A percentile compares a stretch with the other conserved stretches of the same genome.
Conservation (phyloP, 306 rosid genomes). For the Styphnolobium japonicum region DNA sequence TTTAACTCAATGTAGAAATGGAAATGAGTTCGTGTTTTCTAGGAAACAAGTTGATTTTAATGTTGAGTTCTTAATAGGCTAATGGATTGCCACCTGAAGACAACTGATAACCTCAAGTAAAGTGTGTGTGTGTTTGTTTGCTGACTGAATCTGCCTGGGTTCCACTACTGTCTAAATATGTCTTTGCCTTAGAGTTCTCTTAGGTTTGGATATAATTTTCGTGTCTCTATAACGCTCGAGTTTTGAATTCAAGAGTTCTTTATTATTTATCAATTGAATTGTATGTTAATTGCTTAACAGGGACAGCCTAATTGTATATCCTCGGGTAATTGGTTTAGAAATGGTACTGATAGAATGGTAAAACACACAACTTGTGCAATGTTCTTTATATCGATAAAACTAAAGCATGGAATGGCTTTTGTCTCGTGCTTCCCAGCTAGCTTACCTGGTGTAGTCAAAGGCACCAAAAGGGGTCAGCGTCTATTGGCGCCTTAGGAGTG, state of each 20-base stretch:
- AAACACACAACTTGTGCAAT: background rate
- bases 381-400: background rate
- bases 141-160: background rate
- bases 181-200: background rate
- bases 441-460: no score
- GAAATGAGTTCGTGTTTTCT: background rate
- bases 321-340: background rate
- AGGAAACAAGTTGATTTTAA: background rate
- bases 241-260: background rate
- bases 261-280: background rate
- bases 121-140: conserved; percentile 9
- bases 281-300: background rate
- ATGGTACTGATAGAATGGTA: background rate
- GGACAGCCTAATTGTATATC: background rate
- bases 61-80: background rate
- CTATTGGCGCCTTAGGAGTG: no score
- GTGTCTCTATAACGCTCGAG: background rate
- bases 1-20: background rate
- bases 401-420: background rate
- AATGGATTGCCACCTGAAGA: background rate
- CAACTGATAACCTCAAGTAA: background rate
- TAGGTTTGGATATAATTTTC: conserved; percentile 10
- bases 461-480: no score
- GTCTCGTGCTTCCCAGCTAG: no score
- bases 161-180: background rate